Evolutionary conservation across 1,284 basidiomycete genomes (phyloP).

Genomic region (Phylloporus sp.): DNA sequence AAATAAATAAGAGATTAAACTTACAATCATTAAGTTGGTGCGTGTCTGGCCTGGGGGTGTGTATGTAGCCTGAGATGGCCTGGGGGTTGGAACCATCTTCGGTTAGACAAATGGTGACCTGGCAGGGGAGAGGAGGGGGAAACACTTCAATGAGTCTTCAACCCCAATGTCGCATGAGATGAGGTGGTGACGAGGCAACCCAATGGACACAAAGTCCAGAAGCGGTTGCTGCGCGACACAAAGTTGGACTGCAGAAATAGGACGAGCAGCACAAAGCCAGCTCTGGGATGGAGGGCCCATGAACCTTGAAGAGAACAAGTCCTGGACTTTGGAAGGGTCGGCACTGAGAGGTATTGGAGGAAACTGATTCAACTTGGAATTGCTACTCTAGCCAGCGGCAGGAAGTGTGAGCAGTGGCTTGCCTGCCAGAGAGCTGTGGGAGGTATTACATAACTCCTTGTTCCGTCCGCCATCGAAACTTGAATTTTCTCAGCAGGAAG

Average conservation of each 20-base stretch:
- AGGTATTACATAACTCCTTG: no score
- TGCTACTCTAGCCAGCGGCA: no score
- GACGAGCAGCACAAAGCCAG: neutral
- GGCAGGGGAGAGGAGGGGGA: neutral
- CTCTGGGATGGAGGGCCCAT: no score
- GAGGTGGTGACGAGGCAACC: neutral
- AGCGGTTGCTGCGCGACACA: neutral
- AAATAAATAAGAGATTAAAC: neutral
- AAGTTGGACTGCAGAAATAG: neutral
- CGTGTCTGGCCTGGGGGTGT: neutral
- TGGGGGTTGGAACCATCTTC: neutral
- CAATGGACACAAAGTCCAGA: constrained; percentile 12
- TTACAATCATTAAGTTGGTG: neutral
- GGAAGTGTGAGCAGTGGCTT: no score
- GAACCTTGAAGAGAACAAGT: no score
- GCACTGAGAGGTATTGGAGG: no score
- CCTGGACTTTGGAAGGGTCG: no score
- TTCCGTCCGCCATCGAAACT: no score
- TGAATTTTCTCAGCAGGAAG: no score
- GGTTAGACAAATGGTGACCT: neutral
- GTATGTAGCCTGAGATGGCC: neutral
- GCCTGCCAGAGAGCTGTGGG: no score
- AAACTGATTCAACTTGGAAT: no score
- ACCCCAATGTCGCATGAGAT: neutral
- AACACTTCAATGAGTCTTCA: neutral